Base-by-base conservation (phyloP, 2,329 filamentous ascomycete species). In the Calonectria pseudoturangicola region DNA sequence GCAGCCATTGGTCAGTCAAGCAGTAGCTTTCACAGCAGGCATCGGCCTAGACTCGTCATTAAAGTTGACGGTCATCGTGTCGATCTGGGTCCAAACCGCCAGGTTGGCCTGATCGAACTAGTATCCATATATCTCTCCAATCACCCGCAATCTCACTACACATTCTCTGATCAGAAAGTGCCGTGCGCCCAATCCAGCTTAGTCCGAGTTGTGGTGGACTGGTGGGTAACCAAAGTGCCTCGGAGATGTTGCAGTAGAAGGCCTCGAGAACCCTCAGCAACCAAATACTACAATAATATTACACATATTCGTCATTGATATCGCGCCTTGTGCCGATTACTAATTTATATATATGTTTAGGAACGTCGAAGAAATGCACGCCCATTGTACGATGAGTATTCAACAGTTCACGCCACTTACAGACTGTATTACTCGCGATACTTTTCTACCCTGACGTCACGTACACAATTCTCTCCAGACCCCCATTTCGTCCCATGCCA, bases 121-220 rank as follows among this genome's bases (percentile, higher is more conserved):
- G 54, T 41, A 58, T 58, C 51, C 30, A 39, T 58, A 41, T 41
- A 58, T 58, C 33, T 25, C 33, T 25, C 54, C 54, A 41, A 41
- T 60, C 54, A 60, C 1, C 54, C 33, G 6, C 36, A 4, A 60
- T 60, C 10, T 12, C 33, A 36, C 7, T 60, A 8, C 33, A 25
- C 21, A 39, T 13, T n/a, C 15, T 25, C 30, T 54, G 8, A 13
- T 33, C 33, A 15, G 6, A 21, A 41, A 15, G 36, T 25, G 54
- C 27, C 54, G 39, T 18, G 13, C 8, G 54, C 54, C 54, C 5
- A 60, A 41, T 60, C 21, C 6, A 60, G 54, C 21, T 21, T 60
- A 60, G 54, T 5, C 45, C 5, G 8, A 25, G 7, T 39, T 2
- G 6, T 36, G 33, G 39, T 60, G 8, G n/a, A 60, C 21, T 36